Evolutionary conservation across 2,329 filamentous ascomycete species (phyloP), one percentile per base, ranked within the genome.

Genomic region (Ceratocystis ficicola): DNA sequence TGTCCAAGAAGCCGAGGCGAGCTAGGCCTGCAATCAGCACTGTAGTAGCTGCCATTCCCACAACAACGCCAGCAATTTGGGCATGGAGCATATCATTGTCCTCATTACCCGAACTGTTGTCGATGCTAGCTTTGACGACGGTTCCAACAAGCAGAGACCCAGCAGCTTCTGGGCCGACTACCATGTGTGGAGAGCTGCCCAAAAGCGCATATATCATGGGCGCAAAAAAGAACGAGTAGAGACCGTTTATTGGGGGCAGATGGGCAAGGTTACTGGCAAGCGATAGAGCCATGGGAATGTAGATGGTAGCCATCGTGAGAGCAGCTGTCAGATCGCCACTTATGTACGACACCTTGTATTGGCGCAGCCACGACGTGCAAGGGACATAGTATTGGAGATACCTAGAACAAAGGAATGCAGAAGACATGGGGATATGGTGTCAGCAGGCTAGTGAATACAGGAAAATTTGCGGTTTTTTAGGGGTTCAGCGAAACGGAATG

Each of bases 241-340:
- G 81, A 0, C 94, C 94, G 72, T 96, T 93, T 71, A 97, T 92
- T 0, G 94, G 88, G 7, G 93, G 91, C 1, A 96, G 85, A 73
- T 97, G 94, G 5, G 88, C 91, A 52, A 99, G 85, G 73, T 97
- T 97, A 50, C 90, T 86, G 65, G 94, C 91, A 69, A 95, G 87
- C 0, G 94, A 97, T 15, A 99, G 82, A 0, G 91, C 88, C 92
- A 99, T 96, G 63, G 94, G 94, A 46, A 99, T 88, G 75, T 99
- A 99, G 77, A 99, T 94, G 30, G 92, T 96, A n/a, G 93, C 90
- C 78, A 99, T 87, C n/a, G 94, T 97, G 69, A 97, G 75, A 62
- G 93, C 92, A 7, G 93, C 88, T 15, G 95, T 80, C 20, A 97
- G 77, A 75, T 99, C 94, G 61, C 94, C 94, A 70, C 87, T 84